Percentiles rank a stretch among this genome's conserved stretches.
phyloP scores from a whole-genome alignment of 257 asterid species.

The Handroanthus guayacan region DNA sequence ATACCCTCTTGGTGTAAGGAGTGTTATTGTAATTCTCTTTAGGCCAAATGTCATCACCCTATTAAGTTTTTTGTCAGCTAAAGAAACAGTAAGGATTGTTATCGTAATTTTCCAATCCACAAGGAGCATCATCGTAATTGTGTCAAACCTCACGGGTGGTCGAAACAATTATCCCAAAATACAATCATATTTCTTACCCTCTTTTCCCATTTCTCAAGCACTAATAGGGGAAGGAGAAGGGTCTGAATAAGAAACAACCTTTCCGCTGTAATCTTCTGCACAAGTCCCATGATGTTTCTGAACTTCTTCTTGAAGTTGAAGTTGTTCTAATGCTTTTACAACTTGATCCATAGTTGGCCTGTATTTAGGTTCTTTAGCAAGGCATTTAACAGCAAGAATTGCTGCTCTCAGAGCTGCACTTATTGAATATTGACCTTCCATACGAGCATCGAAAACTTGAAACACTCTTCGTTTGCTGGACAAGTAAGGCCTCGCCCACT shows the following conservation, averaged over 20 bases:
- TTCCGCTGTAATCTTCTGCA: conserved; percentile 41
- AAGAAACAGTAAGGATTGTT: too few species aligned
- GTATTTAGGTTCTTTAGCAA: conserved; percentile 53
- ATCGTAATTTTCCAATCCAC: too few species aligned
- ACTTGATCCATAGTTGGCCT: conserved; percentile 69
- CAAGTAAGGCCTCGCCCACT: conserved; percentile 74
- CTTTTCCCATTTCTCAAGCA: conserved; percentile 36
- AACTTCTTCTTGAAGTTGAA: conserved; percentile 54
- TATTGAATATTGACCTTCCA: conserved; percentile 64
- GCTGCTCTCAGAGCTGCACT: conserved; percentile 55
- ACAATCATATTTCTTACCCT: background rate
- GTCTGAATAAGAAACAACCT: conserved; percentile 57
- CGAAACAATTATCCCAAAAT: background rate
- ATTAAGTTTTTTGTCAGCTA: too few species aligned
- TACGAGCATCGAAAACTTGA: conserved; percentile 61
- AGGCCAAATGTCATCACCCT: too few species aligned
- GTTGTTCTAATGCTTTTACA: conserved; percentile 62
- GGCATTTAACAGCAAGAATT: conserved; percentile 60
- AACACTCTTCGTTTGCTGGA: conserved; percentile 63
- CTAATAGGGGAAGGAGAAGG: conserved; percentile 52
- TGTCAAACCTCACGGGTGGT: too few species aligned
- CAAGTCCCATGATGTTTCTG: conserved; percentile 43
- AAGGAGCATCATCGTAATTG: too few species aligned
- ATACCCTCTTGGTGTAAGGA: too few species aligned
- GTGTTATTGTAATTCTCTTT: too few species aligned